Conservation (phyloP, 2,329 filamentous ascomycete genomes). For the Elsinoe necatrix region DNA sequence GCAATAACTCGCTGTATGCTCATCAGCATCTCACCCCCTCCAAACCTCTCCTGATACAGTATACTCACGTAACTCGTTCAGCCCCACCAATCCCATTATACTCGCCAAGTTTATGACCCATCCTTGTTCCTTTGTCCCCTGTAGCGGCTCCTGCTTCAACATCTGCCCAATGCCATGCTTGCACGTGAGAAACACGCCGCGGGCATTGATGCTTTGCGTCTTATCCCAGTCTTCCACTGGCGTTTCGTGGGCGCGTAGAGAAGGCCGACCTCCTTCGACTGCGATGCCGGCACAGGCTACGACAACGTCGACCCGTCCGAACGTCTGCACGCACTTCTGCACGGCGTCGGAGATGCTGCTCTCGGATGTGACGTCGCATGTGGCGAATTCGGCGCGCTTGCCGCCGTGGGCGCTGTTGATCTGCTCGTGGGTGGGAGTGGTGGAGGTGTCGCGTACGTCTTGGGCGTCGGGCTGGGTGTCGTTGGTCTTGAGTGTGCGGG, state of each 20-base stretch:
- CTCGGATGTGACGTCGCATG: conserved; percentile 28
- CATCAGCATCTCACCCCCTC: too few relatives aligned
- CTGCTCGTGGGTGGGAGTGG: conserved; percentile 15
- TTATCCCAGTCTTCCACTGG: conserved; percentile 30
- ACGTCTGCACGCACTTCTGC: conserved; percentile 23
- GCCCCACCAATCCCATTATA: conserved; percentile 29
- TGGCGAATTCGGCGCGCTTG: conserved; percentile 24
- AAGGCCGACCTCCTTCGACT: conserved; percentile 26
- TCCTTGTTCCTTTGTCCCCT: conserved; percentile 25
- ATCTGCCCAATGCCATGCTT: conserved; percentile 34
- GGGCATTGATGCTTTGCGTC: conserved; percentile 31
- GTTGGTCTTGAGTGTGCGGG: conserved; percentile 23
- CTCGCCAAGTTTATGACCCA: conserved; percentile 35
- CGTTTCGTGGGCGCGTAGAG: conserved; percentile 26
- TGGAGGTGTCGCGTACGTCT: conserved; percentile 23
- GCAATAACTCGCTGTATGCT: conserved; percentile 35
- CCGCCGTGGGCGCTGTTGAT: conserved; percentile 19
- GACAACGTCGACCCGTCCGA: conserved; percentile 30
- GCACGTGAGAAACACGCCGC: conserved; percentile 33
- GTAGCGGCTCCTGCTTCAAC: conserved; percentile 29
- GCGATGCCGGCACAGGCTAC: conserved; percentile 33
- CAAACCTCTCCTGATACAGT: not conserved
- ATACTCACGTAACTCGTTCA: conserved; percentile 24
- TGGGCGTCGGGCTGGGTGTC: conserved; percentile 28
- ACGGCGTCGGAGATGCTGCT: conserved; percentile 24